phyloP scores from a whole-genome alignment of 331 rosid genomes.

The Arachis monticola region DNA sequence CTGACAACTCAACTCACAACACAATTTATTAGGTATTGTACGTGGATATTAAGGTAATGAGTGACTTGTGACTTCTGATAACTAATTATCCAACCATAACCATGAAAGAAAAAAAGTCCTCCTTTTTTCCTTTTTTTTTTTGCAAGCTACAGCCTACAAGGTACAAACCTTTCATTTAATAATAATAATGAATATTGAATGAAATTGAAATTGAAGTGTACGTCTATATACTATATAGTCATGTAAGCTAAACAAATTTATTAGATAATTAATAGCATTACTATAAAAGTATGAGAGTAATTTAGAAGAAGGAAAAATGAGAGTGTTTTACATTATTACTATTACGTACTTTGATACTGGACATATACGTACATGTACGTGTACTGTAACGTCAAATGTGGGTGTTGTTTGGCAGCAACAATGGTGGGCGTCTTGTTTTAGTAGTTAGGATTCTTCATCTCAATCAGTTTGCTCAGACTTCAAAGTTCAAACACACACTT shows the following conservation, averaged over 20 bases:
- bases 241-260: no score
- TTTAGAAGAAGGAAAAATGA: not conserved
- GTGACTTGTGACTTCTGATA: not conserved
- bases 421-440: conserved; percentile 61
- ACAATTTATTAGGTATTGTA: conserved; percentile 7
- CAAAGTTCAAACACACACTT: not conserved
- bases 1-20: conserved; percentile 20
- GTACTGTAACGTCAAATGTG: not conserved
- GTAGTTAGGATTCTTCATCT: conserved; percentile 44
- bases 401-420: conserved; percentile 28
- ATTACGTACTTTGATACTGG: not conserved
- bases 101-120: no score
- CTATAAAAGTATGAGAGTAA: not conserved
- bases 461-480: conserved; percentile 46
- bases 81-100: not conserved
- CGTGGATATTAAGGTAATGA: not conserved
- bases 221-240: no score
- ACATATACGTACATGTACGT: not conserved
- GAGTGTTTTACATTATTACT: not conserved
- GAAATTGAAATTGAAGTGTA: no score
- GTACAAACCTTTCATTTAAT: not conserved
- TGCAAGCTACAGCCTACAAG: not conserved
- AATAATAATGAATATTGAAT: no score
- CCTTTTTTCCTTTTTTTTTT: no score
- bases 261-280: no score